These are phyloP conservation scores for Singerocomus inundabilis DNA, from an alignment of 1,284 basidiomycete genomes.

Conservation along the genomic window DNA sequence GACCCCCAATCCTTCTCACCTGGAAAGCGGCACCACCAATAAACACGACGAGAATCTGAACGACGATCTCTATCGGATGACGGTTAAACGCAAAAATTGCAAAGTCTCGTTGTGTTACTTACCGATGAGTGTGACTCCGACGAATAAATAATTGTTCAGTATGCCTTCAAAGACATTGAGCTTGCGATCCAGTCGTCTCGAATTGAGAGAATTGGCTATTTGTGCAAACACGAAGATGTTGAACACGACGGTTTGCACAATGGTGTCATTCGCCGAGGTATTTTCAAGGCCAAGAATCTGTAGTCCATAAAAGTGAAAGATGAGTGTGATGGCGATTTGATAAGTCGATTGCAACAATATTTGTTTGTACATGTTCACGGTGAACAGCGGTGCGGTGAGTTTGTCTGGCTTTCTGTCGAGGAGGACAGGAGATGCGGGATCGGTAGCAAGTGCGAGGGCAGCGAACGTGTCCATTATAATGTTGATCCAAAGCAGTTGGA, in stretches of 20 bases:
- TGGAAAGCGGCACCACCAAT: constrained; percentile 91
- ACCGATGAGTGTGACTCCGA: constrained; percentile 86
- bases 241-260: constrained; percentile 89
- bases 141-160: constrained; percentile 80
- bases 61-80: constrained; percentile 65
- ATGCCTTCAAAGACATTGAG: constrained; percentile 92
- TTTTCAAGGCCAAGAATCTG: constrained; percentile 65
- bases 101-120: constrained; percentile 12
- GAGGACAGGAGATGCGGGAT: constrained; percentile 81
- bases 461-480: constrained; percentile 99
- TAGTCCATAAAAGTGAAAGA: constrained; percentile 87
- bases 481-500: constrained; percentile 97
- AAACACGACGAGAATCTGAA: constrained; percentile 89
- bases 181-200: constrained; percentile 79
- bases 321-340: constrained; percentile 80
- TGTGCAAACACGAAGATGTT: constrained; percentile 97
- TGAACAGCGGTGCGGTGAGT: constrained; percentile 86
- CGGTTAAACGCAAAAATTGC: neutral
- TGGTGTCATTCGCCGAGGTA: constrained; percentile 42
- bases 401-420: constrained; percentile 90
- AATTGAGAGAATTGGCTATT: constrained; percentile 94
- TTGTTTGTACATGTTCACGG: constrained; percentile 92
- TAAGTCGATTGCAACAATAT: constrained; percentile 89
- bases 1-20: constrained; percentile 76
- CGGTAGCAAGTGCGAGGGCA: constrained; percentile 94